phyloP scores from a whole-genome alignment of 169 alveolate species.

The Cryptosporidium muris region DNA sequence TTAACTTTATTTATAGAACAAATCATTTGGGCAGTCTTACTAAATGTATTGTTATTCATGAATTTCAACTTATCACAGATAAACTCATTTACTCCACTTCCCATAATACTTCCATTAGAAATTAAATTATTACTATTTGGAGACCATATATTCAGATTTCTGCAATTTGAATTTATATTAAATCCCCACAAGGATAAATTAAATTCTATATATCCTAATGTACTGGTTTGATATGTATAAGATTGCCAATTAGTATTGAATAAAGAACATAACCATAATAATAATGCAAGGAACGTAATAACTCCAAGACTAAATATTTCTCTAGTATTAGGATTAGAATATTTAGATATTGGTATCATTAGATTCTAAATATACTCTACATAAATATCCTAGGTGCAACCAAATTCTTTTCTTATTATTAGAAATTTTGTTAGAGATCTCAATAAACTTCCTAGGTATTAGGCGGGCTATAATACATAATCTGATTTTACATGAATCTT shows the following conservation, averaged over 20 bases:
- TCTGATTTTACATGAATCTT: background rate
- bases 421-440: too few relatives aligned
- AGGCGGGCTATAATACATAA: constrained; percentile 15
- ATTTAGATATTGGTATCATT: too few relatives aligned
- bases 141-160: background rate
- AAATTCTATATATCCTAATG: constrained; percentile 32
- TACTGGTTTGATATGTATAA: constrained; percentile 48
- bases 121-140: background rate
- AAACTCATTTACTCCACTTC: constrained; percentile 20
- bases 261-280: constrained; percentile 44
- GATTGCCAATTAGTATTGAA: constrained; percentile 49
- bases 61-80: constrained; percentile 33
- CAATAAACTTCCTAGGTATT: too few relatives aligned
- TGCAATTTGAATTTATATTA: constrained; percentile 40
- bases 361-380: constrained; percentile 18
- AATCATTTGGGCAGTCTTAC: constrained; percentile 23
- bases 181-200: constrained; percentile 55
- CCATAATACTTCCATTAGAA: background rate
- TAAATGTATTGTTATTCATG: constrained; percentile 43
- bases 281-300: constrained; percentile 16
- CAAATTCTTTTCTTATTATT: background rate
- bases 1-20: constrained; percentile 49
- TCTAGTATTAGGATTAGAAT: too few relatives aligned
- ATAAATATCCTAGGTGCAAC: constrained; percentile 22
- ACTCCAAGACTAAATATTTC: too few relatives aligned